These are phyloP conservation scores for Raffaelea albimanens DNA, from an alignment of 2,329 filamentous ascomycete species.

Conservation along the genomic window DNA sequence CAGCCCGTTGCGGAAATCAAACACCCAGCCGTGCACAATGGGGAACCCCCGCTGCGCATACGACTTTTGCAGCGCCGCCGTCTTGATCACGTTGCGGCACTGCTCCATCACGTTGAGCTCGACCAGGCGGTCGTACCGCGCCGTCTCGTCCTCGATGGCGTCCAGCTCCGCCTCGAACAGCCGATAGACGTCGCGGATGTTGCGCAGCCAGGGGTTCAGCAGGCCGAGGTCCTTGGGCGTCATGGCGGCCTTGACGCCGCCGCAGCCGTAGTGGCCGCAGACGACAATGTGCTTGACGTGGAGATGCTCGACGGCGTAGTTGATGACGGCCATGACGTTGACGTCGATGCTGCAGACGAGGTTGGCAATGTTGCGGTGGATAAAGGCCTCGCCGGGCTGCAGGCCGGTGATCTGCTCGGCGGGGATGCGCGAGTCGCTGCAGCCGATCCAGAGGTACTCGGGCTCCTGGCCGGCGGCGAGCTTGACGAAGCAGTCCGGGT, in stretches of 20 bases:
- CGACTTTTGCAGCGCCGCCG: slow-evolving; percentile 66
- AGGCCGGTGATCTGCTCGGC: slow-evolving; percentile 79
- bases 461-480: slow-evolving; percentile 56
- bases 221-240: slow-evolving; percentile 61
- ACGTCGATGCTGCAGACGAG: slow-evolving; percentile 66
- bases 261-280: slow-evolving; percentile 68
- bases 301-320: slow-evolving; percentile 75
- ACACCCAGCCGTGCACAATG: slow-evolving; percentile 66
- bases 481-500: slow-evolving; percentile 57
- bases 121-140: slow-evolving; percentile 61
- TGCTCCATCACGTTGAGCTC: slow-evolving; percentile 78
- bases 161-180: slow-evolving; percentile 63
- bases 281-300: slow-evolving; percentile 74
- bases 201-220: slow-evolving; percentile 64
- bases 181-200: slow-evolving; percentile 66
- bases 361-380: slow-evolving; percentile 94
- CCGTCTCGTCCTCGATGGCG: slow-evolving; percentile 45
- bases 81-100: slow-evolving; percentile 70
- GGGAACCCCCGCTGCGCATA: slow-evolving; percentile 55
- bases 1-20: slow-evolving; percentile 58
- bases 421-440: slow-evolving; percentile 84
- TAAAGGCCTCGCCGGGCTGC: slow-evolving; percentile 82
- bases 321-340: slow-evolving; percentile 44
- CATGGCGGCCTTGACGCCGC: slow-evolving; percentile 38
- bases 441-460: slow-evolving; percentile 81